Percentiles rank a stretch among this genome's conserved stretches.
Conservation (phyloP, 805 yeast species). For the Scheffersomyces ergatensis region DNA sequence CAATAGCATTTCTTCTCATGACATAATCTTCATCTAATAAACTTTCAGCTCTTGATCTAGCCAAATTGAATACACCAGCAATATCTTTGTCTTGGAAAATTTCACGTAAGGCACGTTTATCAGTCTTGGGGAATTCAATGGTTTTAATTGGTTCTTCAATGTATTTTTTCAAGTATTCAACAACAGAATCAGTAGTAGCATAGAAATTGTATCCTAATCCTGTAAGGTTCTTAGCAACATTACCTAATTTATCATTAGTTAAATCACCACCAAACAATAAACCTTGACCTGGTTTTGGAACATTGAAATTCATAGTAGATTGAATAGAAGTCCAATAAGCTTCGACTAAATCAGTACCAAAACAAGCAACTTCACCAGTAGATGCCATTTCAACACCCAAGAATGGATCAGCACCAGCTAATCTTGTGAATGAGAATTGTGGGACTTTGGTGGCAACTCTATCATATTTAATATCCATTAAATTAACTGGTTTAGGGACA, state of each 20-base stretch:
- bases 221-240: constrained; percentile 67
- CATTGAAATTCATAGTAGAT: constrained; percentile 94
- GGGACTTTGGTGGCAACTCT: constrained; percentile 86
- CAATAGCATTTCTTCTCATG: constrained; percentile 99
- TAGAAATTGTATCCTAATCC: constrained; percentile 79
- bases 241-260: constrained; percentile 63
- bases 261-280: constrained; percentile 93
- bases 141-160: constrained; percentile 52
- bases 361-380: constrained; percentile 98
- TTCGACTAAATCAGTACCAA: constrained; percentile 80
- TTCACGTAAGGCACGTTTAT: constrained; percentile 90
- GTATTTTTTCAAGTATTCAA: constrained; percentile 58
- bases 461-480: constrained; percentile 68
- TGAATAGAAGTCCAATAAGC: constrained; percentile 98
- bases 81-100: constrained; percentile 85
- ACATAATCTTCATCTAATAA: constrained; percentile 87
- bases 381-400: constrained; percentile 99
- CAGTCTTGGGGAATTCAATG: constrained; percentile 89
- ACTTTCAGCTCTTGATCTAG: constrained; percentile 82
- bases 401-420: constrained; percentile 99
- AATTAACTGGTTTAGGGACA: constrained; percentile 75
- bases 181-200: constrained; percentile 72
- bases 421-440: constrained; percentile 95
- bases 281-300: constrained; percentile 89
- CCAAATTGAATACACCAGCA: constrained; percentile 87